phyloP scores from a whole-genome alignment of 2,329 filamentous ascomycete species.

The Erysiphe pisi region DNA sequence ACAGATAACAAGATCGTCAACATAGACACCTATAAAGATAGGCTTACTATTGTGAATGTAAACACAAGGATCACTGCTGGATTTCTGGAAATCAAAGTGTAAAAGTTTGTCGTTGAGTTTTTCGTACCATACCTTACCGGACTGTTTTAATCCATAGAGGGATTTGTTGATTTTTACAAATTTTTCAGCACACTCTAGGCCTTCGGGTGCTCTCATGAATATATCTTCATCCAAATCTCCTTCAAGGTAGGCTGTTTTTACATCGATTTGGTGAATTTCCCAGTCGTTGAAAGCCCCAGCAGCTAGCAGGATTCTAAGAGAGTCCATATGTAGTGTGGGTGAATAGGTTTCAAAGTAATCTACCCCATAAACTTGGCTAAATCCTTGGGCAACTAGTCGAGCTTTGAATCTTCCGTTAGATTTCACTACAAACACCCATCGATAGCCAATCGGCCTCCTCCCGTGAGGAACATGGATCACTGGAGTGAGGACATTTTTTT shows the following conservation, averaged over 20 bases:
- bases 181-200: neutral
- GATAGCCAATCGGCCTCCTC: neutral
- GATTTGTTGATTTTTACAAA: constrained; percentile 9
- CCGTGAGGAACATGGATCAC: neutral
- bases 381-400: too few relatives aligned
- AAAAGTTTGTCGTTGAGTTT: neutral
- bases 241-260: too few relatives aligned
- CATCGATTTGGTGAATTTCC: neutral
- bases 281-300: neutral
- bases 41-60: constrained; percentile 10
- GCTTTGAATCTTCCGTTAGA: too few relatives aligned
- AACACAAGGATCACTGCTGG: neutral
- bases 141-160: neutral
- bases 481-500: neutral
- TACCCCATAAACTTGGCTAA: too few relatives aligned
- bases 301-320: neutral
- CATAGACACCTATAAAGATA: constrained; percentile 4
- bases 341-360: neutral
- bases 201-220: constrained; percentile 1
- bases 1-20: too few relatives aligned
- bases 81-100: neutral
- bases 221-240: constrained; percentile 18
- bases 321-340: too few relatives aligned
- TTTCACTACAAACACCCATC: neutral
- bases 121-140: neutral